Evolutionary conservation across 176 grass and related monocot genomes (phyloP).

Genomic region (Elymus sibiricus): DNA sequence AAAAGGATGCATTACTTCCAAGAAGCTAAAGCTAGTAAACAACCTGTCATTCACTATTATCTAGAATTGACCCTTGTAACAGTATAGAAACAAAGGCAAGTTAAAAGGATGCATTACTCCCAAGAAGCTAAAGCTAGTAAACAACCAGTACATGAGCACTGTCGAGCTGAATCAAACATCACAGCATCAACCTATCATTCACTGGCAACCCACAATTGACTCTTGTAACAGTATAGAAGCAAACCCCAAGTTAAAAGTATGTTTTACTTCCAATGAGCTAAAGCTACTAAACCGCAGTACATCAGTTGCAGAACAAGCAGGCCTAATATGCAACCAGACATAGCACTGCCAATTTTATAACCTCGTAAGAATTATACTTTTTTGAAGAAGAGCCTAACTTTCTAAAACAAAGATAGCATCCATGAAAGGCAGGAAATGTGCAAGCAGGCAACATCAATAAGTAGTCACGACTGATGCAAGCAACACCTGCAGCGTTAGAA

Average conservation of each 20-base stretch:
- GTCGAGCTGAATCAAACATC: background rate
- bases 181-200: background rate
- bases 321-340: background rate
- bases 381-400: background rate
- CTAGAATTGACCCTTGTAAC: background rate
- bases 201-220: background rate
- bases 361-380: background rate
- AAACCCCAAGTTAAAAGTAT: slow-evolving; percentile 6
- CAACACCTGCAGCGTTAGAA: background rate
- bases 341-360: background rate
- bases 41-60: no score
- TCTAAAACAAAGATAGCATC: background rate
- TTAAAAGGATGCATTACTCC: background rate
- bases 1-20: background rate
- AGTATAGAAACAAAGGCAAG: background rate
- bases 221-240: background rate
- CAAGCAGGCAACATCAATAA: background rate
- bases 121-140: background rate
- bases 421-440: background rate
- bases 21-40: background rate
- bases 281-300: background rate
- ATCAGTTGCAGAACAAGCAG: background rate
- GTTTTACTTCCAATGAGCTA: background rate
- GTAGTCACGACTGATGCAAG: background rate
- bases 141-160: background rate